Base-by-base conservation (phyloP, 768 basidiomycete genomes). In the Suillus weaverae region DNA sequence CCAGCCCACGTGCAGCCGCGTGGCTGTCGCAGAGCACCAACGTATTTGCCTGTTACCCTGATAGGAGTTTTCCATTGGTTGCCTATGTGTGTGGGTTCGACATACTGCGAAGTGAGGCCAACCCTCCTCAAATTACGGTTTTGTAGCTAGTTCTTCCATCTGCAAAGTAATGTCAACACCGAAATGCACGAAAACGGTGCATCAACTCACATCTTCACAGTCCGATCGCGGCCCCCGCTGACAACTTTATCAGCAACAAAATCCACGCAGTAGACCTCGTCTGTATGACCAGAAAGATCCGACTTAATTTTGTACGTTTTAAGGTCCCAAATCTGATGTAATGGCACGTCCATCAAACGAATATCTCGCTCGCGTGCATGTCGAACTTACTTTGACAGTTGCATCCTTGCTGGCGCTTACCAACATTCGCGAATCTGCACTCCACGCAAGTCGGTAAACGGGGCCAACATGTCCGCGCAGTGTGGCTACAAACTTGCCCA, bases 211-310 rank as follows among this genome's bases (percentile, higher is more conserved):
- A 99, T 98, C 80, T 97, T 97, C 13, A 98, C 87, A 22, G 87
- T 90, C 70, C 88, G 86, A 78, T 99, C 97, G 51, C 91, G 81
- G 16, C 97, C 97, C n/a, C 96, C 97, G 73, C 94, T 97, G 68
- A 97, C 95, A n/a, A 98, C 86, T 76, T 99, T 99, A 80, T 99
- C 97, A 1, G 95, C 96, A 2, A 99, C 96, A 73, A 97, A 99
- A 77, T 99, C 97, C 18, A 99, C 97, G 72, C 97, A 98, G 78
- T 98, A 99, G 41, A 99, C 96, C 75, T 99, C 97, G 69, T 99
- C 97, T 1, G 91, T 92, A 74, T 99, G 97, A 22, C 97, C 97
- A 0, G 95, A 94, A 20, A 99, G 86, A 75, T 99, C 97, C 8
- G 85, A 88, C 73, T 94, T 92, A 67, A 99, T 87, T 78, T 99